A percentile compares a stretch with the other conserved stretches of the same genome.
These are phyloP conservation scores for Spathaspora arborariae DNA, from an alignment of 805 yeast species.

Conservation along the genomic window DNA sequence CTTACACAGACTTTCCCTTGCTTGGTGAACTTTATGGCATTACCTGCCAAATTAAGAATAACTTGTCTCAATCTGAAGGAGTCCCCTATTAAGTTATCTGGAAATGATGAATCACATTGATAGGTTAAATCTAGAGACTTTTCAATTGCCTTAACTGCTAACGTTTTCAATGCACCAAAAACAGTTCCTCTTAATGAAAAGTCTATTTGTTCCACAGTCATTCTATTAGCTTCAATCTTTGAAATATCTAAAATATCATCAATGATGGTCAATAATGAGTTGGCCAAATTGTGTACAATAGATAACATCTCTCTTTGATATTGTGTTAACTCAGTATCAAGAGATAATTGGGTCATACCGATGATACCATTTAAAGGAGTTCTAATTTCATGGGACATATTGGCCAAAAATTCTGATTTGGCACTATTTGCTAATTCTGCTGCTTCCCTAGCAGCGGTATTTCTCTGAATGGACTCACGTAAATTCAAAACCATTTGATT, in stretches of 20 bases:
- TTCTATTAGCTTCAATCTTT: slow-evolving; percentile 88
- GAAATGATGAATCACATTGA: slow-evolving; percentile 82
- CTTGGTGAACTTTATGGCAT: slow-evolving; percentile 84
- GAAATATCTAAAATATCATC: slow-evolving; percentile 91
- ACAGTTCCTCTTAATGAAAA: slow-evolving; percentile 83
- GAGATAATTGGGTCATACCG: slow-evolving; percentile 87
- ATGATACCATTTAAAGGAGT: slow-evolving; percentile 93
- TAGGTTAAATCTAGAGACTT: slow-evolving; percentile 76
- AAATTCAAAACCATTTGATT: slow-evolving; percentile 83
- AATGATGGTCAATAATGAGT: slow-evolving; percentile 78
- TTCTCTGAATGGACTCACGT: slow-evolving; percentile 85
- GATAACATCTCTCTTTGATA: slow-evolving; percentile 90
- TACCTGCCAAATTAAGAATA: slow-evolving; percentile 80
- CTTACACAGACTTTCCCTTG: slow-evolving; percentile 77
- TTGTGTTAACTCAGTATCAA: slow-evolving; percentile 85
- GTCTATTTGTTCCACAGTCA: slow-evolving; percentile 89
- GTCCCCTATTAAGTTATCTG: slow-evolving; percentile 83
- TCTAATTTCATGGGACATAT: slow-evolving; percentile 69
- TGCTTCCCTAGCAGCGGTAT: slow-evolving; percentile 91
- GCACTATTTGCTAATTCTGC: slow-evolving; percentile 89
- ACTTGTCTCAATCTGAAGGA: slow-evolving; percentile 87
- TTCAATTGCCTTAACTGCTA: slow-evolving; percentile 87
- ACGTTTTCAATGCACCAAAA: slow-evolving; percentile 83
- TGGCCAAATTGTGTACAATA: slow-evolving; percentile 84
- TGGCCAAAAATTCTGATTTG: slow-evolving; percentile 85